These are phyloP conservation scores for Tulasnella sp. DNA, from an alignment of 768 basidiomycete species.

Conservation along the genomic window DNA sequence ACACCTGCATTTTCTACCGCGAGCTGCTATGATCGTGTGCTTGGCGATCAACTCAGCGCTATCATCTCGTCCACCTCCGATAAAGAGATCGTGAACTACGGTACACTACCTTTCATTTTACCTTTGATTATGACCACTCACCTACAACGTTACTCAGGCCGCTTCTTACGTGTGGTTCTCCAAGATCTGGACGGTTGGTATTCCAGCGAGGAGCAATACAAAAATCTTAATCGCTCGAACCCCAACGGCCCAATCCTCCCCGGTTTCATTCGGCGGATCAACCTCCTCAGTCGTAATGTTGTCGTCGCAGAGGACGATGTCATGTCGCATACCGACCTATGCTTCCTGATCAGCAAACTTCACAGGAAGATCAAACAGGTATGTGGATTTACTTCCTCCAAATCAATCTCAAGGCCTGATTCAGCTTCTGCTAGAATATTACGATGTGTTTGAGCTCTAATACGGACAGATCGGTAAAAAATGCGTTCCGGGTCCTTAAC, in stretches of 20 bases:
- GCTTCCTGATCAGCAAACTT: conserved; percentile 70
- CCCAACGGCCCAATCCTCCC: conserved; percentile 20
- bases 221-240: conserved; percentile 32
- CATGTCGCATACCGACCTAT: conserved; percentile 61
- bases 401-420: neutral
- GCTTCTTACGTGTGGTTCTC: conserved; percentile 74
- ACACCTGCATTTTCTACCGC: conserved; percentile 83
- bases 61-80: conserved; percentile 90
- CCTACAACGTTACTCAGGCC: conserved; percentile 40
- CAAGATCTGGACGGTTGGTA: conserved; percentile 74
- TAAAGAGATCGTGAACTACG: conserved; percentile 91
- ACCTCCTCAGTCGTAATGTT: neutral
- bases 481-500: conserved; percentile 87
- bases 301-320: conserved; percentile 34
- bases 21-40: conserved; percentile 75
- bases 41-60: conserved; percentile 73
- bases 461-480: conserved; percentile 97
- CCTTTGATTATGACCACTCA: neutral
- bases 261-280: conserved; percentile 3
- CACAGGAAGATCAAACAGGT: conserved; percentile 68
- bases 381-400: conserved; percentile 21
- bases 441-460: conserved; percentile 70
- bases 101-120: conserved; percentile 33
- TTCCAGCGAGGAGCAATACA: conserved; percentile 37
- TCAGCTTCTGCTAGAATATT: conserved; percentile 46